Evolutionary conservation across 257 asterid species (phyloP), one percentile per base, ranked within the genome.

Genomic region (Henckelia pumila): DNA sequence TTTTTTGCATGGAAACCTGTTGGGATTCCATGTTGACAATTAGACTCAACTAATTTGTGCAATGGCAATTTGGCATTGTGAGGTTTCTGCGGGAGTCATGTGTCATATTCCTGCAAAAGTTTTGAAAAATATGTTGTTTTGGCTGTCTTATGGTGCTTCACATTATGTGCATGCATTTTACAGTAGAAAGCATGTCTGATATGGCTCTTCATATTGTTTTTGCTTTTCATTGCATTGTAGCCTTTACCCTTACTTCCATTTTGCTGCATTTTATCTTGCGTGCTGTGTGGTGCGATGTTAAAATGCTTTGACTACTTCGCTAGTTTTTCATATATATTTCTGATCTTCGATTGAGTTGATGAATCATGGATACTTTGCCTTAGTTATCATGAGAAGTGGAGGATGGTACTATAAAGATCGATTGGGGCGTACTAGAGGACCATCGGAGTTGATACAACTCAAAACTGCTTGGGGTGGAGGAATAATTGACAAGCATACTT

Each of bases 381-480:
- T 76, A 92, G 97, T 88, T 84, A 87, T 94, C 75, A 94, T 94
- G 99, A 84, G 68, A 77, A 94, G 81, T 71, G 89, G 95, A 49
- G 92, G 92, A 63, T 94, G 81, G 79, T 94, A 28, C 79, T 94
- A 94, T 65, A 94, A 91, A 82, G 99, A 94, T 77, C 88, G 99
- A 44, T 68, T 94, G 79, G 99, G 99, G 68, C 99, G 99, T 25
- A 71, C 96, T 17, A 84, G 99, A 82, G 99, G 99, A 59, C 99
- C 99, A 40, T 83, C 84, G 91, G 96, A 94, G 72, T 76, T 91
- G 63, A 88, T 91, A 78, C 97, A 94, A 77, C 89, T 94, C 59
- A 94, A 88, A 84, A 94, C 96, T 69, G 97, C 99, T 75, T 94
- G 99, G 99, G 96, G 95, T 37, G 91, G 79, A 20, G 99, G 99